phyloP scores from a whole-genome alignment of 2,329 filamentous ascomycete genomes.

The Paradendryphiella salina region DNA sequence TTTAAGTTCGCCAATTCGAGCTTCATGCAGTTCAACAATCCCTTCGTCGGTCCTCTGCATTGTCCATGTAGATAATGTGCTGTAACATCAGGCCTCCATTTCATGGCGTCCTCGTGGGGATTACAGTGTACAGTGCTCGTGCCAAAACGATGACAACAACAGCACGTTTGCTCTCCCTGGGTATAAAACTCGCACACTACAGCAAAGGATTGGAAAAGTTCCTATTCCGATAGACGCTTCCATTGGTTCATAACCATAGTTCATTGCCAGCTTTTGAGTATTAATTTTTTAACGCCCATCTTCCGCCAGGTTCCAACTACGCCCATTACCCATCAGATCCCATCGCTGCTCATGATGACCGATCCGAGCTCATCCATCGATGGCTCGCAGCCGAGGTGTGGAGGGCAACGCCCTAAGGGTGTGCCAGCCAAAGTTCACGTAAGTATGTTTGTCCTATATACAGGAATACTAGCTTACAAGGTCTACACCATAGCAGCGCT shows the following conservation, averaged over 20 bases:
- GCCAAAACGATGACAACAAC: neutral
- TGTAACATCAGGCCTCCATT: neutral
- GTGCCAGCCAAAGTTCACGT: conserved; percentile 1
- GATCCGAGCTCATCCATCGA: conserved; percentile 13
- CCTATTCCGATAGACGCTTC: neutral
- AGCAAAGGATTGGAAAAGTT: neutral
- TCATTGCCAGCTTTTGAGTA: too few species aligned
- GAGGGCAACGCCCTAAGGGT: conserved; percentile 12
- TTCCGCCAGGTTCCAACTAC: neutral
- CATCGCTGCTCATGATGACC: conserved; percentile 11
- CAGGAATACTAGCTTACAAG: neutral
- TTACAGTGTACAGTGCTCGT: conserved; percentile 5
- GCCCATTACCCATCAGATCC: neutral
- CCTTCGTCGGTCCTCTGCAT: neutral
- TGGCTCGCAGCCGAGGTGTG: conserved; percentile 21
- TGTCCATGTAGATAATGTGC: neutral
- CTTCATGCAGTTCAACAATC: neutral
- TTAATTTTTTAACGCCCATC: neutral
- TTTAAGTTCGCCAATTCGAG: neutral
- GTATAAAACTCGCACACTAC: neutral
- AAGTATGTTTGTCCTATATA: neutral
- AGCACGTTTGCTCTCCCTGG: neutral
- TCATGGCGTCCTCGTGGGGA: neutral
- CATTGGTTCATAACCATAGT: neutral
- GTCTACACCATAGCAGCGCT: neutral